Percentiles rank a stretch among this genome's conserved stretches.
Conservation (phyloP, 257 asterid species). For the Nicotiana undulata region DNA sequence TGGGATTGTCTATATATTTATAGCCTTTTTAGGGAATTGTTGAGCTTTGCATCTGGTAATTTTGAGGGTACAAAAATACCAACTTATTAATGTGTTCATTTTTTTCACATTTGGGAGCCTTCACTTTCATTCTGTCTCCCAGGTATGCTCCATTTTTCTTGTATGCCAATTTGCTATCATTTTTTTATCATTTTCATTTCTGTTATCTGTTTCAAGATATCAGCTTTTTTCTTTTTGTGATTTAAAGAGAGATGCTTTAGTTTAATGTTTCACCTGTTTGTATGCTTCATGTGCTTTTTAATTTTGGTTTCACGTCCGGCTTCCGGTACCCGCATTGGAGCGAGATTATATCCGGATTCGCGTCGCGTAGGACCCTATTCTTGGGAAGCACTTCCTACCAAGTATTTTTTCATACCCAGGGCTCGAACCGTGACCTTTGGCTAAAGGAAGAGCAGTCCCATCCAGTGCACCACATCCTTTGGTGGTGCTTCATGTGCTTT, state of each 20-base stretch:
- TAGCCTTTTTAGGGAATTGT: not conserved
- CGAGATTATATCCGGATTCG: no score
- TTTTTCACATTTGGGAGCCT: not conserved
- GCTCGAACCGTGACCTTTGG: no score
- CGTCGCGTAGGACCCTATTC: no score
- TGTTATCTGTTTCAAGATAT: not conserved
- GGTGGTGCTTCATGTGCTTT: not conserved
- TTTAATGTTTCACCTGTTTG: not conserved
- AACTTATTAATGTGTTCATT: not conserved
- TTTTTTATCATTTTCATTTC: not conserved
- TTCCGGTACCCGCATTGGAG: no score
- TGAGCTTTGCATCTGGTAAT: not conserved
- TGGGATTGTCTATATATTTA: not conserved
- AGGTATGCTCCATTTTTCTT: not conserved
- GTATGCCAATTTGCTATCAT: not conserved
- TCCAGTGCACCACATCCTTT: no score
- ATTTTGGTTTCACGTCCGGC: no score
- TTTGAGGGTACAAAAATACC: not conserved
- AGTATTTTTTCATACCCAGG: no score
- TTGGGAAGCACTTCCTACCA: no score
- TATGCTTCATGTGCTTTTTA: not conserved
- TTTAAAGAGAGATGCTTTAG: not conserved
- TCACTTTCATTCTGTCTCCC: not conserved
- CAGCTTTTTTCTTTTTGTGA: not conserved
- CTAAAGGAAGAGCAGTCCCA: no score